A percentile compares a stretch with the other conserved stretches of the same genome.
Evolutionary conservation across 345 rosid genomes (phyloP).

Genomic region (Erysimum cheiranthoides): DNA sequence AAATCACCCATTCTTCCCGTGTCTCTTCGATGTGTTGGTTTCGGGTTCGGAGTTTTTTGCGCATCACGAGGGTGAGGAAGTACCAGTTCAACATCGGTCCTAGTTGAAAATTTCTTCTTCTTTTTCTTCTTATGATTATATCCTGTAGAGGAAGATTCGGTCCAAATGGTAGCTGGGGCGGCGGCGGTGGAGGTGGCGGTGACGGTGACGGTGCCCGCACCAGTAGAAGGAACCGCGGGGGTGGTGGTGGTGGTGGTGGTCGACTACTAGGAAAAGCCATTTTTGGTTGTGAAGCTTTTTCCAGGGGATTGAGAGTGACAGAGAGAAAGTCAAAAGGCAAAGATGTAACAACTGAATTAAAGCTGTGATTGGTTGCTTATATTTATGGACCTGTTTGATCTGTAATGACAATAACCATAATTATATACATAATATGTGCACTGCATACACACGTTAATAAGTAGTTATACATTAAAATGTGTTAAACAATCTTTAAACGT

Average conservation of each 20-base stretch:
- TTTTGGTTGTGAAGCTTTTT: constrained; percentile 20
- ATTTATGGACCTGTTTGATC: constrained; percentile 21
- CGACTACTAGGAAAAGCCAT: constrained; percentile 27
- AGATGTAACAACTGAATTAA: constrained; percentile 3
- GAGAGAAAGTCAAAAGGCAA: constrained; percentile 14
- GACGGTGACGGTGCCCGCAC: neutral
- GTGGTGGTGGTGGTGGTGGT: neutral
- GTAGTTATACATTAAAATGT: neutral
- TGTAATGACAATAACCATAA: constrained; percentile 26
- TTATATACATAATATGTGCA: constrained; percentile 25
- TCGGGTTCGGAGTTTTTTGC: constrained; percentile 30
- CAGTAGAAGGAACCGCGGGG: no score
- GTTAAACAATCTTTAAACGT: neutral
- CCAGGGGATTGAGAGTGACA: neutral
- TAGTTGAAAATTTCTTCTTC: neutral
- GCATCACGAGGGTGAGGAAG: constrained; percentile 41
- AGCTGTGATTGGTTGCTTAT: neutral
- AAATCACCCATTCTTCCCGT: constrained; percentile 69
- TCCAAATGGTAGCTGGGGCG: constrained; percentile 13
- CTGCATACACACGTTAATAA: constrained; percentile 13
- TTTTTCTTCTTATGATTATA: constrained; percentile 9
- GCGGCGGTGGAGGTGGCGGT: constrained; percentile 10
- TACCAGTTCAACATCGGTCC: constrained; percentile 43
- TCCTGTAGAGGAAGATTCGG: constrained; percentile 23
- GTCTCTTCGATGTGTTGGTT: constrained; percentile 36